Conservation (phyloP, 305 asterid genomes). For the Fraxinus angustifolia region DNA sequence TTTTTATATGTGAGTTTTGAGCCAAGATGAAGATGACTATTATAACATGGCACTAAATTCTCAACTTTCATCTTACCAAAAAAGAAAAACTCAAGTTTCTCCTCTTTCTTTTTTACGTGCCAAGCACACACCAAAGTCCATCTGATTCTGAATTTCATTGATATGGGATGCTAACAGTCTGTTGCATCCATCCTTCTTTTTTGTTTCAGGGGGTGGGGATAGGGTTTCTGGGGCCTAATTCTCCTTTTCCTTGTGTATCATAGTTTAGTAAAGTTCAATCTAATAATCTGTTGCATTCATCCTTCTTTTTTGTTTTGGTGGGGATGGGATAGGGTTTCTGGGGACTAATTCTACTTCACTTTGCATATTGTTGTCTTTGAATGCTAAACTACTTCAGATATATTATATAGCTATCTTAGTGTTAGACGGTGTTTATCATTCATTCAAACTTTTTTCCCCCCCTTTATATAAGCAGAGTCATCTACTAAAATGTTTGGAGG, state of each 20-base stretch:
- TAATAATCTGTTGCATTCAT: background rate
- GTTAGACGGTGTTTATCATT: background rate
- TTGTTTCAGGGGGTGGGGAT: background rate
- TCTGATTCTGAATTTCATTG: background rate
- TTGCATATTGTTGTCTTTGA: background rate
- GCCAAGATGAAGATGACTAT: background rate
- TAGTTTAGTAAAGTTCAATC: background rate
- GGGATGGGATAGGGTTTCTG: background rate
- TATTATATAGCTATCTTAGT: background rate
- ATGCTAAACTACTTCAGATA: background rate
- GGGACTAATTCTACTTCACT: background rate
- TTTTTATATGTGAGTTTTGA: background rate
- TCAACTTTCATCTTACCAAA: background rate
- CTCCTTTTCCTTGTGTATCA: background rate
- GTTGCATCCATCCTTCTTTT: background rate
- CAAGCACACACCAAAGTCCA: background rate
- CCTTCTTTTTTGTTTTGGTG: background rate
- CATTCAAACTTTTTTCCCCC: background rate
- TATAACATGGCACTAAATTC: background rate
- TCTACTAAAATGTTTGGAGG: constrained; percentile 62
- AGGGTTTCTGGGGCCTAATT: background rate
- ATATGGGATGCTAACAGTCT: background rate
- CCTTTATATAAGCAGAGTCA: constrained; percentile 35
- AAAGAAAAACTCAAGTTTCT: background rate
- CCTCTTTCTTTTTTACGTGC: background rate